Percentiles rank a stretch among this genome's conserved stretches.
phyloP scores from a whole-genome alignment of 768 basidiomycete genomes.

The Cystofilobasidium ferigula region DNA sequence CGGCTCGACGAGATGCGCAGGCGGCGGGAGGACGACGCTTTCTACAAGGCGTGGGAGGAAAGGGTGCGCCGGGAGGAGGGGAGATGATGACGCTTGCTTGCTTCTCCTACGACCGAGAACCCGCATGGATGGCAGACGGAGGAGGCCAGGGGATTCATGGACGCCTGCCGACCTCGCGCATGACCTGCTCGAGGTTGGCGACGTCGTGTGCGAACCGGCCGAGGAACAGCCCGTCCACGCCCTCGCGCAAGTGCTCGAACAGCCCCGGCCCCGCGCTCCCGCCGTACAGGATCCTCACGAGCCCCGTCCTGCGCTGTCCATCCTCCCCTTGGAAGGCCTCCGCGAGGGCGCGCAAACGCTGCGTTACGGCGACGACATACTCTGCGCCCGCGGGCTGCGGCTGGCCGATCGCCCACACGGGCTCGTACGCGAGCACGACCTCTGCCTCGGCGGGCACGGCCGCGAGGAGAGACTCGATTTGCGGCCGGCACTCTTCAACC shows the following conservation, averaged over 20 bases:
- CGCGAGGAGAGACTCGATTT: slow-evolving; percentile 11
- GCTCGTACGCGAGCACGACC: slow-evolving; percentile 28
- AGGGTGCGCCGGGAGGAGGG: background rate
- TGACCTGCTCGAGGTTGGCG: slow-evolving; percentile 15
- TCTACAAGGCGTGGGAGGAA: slow-evolving; percentile 4
- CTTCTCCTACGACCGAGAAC: no score
- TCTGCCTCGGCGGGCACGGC: slow-evolving; percentile 4
- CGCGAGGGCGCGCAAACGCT: slow-evolving; percentile 11
- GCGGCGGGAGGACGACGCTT: background rate
- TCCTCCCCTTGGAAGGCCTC: background rate
- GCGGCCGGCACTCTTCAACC: slow-evolving; percentile 11
- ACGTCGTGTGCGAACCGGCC: slow-evolving; percentile 27
- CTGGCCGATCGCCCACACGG: slow-evolving; percentile 28
- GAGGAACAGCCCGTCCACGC: slow-evolving; percentile 27
- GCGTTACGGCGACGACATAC: slow-evolving; percentile 24
- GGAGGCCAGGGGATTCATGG: no score
- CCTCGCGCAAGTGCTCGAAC: slow-evolving; percentile 15
- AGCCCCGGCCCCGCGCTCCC: slow-evolving; percentile 26
- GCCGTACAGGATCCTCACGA: slow-evolving; percentile 21
- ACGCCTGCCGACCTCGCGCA: slow-evolving; percentile 16
- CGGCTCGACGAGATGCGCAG: slow-evolving; percentile 3
- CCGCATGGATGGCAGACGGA: no score
- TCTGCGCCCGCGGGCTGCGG: slow-evolving; percentile 19
- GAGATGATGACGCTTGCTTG: no score
- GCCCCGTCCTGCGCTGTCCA: slow-evolving; percentile 10